These are phyloP conservation scores for Pistacia integerrima DNA, from an alignment of 345 rosid genomes.

Conservation along the genomic window DNA sequence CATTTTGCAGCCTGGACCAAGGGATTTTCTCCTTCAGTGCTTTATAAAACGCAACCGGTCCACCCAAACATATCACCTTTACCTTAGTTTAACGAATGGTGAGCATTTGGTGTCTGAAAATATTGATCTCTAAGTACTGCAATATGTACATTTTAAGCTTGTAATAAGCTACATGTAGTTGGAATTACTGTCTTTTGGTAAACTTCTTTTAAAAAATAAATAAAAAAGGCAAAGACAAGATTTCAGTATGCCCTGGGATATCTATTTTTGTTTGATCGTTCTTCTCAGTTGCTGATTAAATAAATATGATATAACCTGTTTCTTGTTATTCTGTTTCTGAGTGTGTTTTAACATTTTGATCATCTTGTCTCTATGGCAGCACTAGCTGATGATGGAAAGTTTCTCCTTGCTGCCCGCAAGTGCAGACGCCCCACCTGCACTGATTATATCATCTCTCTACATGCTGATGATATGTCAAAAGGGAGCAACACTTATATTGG, in stretches of 20 bases:
- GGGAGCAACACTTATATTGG: slow-evolving; percentile 57
- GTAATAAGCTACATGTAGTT: neutral
- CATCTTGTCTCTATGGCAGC: slow-evolving; percentile 39
- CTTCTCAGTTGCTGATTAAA: neutral
- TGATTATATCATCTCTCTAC: slow-evolving; percentile 58
- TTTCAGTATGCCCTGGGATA: neutral
- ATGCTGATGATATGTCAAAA: slow-evolving; percentile 44
- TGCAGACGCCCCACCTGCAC: slow-evolving; percentile 68
- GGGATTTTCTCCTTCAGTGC: slow-evolving; percentile 58
- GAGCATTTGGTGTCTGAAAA: slow-evolving; percentile 33
- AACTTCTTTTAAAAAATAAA: neutral
- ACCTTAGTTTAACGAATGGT: slow-evolving; percentile 66
- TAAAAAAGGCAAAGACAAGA: neutral
- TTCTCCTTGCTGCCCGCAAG: slow-evolving; percentile 71
- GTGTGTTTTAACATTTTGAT: slow-evolving; percentile 4
- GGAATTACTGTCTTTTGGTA: neutral
- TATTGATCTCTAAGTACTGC: neutral
- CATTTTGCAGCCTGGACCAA: slow-evolving; percentile 73
- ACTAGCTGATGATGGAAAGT: slow-evolving; percentile 63
- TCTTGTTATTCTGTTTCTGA: slow-evolving; percentile 5
- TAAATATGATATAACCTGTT: neutral
- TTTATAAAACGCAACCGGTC: slow-evolving; percentile 59
- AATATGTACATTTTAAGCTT: neutral
- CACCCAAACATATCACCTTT: slow-evolving; percentile 62
- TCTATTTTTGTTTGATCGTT: neutral